Evolutionary conservation across 176 grass and related monocot genomes (phyloP), one percentile per base, ranked within the genome.

Genomic region (Carex kokanica): DNA sequence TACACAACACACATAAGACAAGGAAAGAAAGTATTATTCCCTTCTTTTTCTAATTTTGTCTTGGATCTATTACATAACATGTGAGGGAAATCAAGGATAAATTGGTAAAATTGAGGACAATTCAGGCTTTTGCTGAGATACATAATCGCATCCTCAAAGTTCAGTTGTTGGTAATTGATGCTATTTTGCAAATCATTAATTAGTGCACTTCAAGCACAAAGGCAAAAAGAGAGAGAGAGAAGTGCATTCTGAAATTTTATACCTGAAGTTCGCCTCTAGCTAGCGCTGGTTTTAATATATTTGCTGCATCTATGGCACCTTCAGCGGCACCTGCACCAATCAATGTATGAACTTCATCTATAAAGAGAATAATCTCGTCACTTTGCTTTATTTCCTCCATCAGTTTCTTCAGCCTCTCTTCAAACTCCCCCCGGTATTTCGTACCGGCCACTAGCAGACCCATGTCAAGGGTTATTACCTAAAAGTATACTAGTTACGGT

Each of bases 331-430:
- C 92, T 85, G 95, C 92, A 85, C 95, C 95, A 82, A 98, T 98
- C 58, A 98, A 85, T 78, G 95, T 98, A 84, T 98, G 95, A 55
- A 98, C 92, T 84, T 98, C 92, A 90, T 94, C 95, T 67, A 98
- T 98, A 38, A 98, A 98, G 34, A 98, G 90, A 32, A 98, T 98
- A 79, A 98, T 98, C 83, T 98, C 92, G 51, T 94, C 92, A 59
- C 92, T 94, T 83, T 98, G 95, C 79, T 94, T 98, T 65, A 98
- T 93, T 90, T 98, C 95, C 85, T 94, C 95, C 95, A 98, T 98
- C 86, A 98, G 57, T 73, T 98, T 98, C 65, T 98, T 98, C 67
- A 98, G 89, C 84, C 92, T 89, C 88, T 98, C 95, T 88, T 94
- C 95, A 65, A 98, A 98, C 49, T 98, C 95, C 84, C 95, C 95